Conservation (phyloP, 257 asterid species). For the Nicotiana benthamiana region DNA sequence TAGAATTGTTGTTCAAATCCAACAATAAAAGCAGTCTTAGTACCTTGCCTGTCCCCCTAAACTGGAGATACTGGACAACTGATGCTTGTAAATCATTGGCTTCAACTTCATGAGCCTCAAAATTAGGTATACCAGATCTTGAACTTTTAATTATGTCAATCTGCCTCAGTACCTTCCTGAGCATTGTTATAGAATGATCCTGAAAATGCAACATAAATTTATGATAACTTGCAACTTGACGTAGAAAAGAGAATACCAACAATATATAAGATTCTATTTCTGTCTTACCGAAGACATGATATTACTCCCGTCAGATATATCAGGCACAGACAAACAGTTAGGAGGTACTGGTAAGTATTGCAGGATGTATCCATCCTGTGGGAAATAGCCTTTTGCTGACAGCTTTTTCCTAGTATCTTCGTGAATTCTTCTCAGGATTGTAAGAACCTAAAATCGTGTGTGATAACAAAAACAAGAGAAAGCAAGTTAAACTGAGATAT, state of each 20-base stretch:
- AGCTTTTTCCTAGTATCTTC: slow-evolving; percentile 61
- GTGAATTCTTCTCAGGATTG: slow-evolving; percentile 54
- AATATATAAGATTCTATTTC: not conserved
- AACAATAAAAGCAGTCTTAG: not conserved
- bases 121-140: slow-evolving; percentile 84
- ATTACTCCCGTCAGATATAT: slow-evolving; percentile 83
- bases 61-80: slow-evolving; percentile 72
- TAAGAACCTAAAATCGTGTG: slow-evolving; percentile 42
- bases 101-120: slow-evolving; percentile 83
- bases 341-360: slow-evolving; percentile 92
- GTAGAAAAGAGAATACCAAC: slow-evolving; percentile 19
- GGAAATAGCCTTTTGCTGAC: slow-evolving; percentile 54
- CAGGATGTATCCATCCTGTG: slow-evolving; percentile 84
- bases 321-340: slow-evolving; percentile 93
- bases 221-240: slow-evolving; percentile 6
- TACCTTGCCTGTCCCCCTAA: slow-evolving; percentile 96
- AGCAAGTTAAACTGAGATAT: not conserved
- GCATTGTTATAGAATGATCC: slow-evolving; percentile 86
- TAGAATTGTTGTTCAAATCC: not conserved
- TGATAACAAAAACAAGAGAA: not conserved
- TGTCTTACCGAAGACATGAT: slow-evolving; percentile 79
- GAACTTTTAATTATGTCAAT: slow-evolving; percentile 79
- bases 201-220: slow-evolving; percentile 26
- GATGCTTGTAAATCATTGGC: slow-evolving; percentile 82
- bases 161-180: slow-evolving; percentile 76